These are phyloP conservation scores for Pseudocercospora cruenta DNA, from an alignment of 2,329 filamentous ascomycete species.

Conservation along the genomic window DNA sequence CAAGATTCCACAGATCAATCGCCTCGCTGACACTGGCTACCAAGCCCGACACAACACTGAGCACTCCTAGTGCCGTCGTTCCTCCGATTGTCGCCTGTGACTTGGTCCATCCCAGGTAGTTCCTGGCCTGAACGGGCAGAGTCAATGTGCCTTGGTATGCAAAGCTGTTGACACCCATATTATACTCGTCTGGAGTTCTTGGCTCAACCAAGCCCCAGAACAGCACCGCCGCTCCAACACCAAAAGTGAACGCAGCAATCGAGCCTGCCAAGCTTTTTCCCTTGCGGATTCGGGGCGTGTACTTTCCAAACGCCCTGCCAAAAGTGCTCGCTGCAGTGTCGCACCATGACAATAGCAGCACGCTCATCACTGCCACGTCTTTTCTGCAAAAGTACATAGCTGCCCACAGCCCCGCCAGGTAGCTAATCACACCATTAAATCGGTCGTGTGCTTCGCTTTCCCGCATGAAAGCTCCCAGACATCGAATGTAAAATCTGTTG, in stretches of 20 bases:
- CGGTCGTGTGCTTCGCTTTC: constrained; percentile 85
- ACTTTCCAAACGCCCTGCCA: constrained; percentile 83
- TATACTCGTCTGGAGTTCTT: constrained; percentile 38
- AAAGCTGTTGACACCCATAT: constrained; percentile 60
- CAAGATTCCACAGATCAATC: constrained; percentile 88
- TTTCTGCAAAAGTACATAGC: constrained; percentile 89
- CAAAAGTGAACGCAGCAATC: constrained; percentile 78
- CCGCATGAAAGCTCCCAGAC: constrained; percentile 89
- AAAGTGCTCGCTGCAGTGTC: constrained; percentile 96
- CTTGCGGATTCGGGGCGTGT: constrained; percentile 80
- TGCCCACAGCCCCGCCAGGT: constrained; percentile 85
- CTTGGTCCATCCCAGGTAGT: constrained; percentile 64
- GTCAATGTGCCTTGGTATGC: constrained; percentile 79
- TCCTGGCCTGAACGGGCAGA: constrained; percentile 65
- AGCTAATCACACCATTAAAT: constrained; percentile 97
- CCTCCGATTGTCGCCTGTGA: constrained; percentile 68
- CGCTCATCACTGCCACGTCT: constrained; percentile 85
- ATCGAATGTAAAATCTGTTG: constrained; percentile 84
- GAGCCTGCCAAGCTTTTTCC: constrained; percentile 94
- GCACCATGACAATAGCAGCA: constrained; percentile 94
- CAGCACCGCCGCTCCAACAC: constrained; percentile 76
- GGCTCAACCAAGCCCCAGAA: constrained; percentile 91
- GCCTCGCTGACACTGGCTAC: constrained; percentile 88
- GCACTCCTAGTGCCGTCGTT: constrained; percentile 71
- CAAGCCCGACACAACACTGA: constrained; percentile 87